Base-by-base conservation (phyloP, 352 stramenopile species). In the Elongisporangium anandrum region DNA sequence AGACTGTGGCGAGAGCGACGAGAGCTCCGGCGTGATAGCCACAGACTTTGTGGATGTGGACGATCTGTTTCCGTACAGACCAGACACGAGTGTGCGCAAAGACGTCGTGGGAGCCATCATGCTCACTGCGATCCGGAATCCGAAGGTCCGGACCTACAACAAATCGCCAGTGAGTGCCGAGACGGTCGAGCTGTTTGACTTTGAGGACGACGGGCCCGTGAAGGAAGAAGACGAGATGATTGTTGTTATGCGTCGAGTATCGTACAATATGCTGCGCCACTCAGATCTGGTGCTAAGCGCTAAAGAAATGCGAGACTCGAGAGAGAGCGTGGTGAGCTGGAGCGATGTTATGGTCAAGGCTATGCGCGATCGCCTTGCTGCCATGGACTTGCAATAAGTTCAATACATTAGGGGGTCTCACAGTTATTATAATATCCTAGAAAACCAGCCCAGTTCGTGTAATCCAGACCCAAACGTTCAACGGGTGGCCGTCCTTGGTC, bases 21-120 rank as follows among this genome's bases (percentile, higher is more conserved):
- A 45, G 13, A 45, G 34, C 34, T 45, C 13, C 13, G 34, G 34
- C 12, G 13, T 45, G 2, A 17, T 45, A 3, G 34, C 34, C 10
- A 57, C 54, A 0, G 65, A 77, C 19, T 77, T 74, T 56, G 70
- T 77, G 34, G 70, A 77, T 34, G 64, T 75, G 50, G 70, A 77
- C 54, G 66, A 73, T 10, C 50, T 75, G 39, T 75, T 75, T 24
- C 70, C 70, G 12, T 77, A 77, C 39, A 53, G 57, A 12, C 20
- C 58, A 3, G 50, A 61, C 9, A 54, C 68, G 45, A 57, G 66
- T 0, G 61, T 75, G 22, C 70, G 70, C 6, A 72, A 72, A 29
- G 66, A 77, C 50, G 61, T 75, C 2, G 68, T 59, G 12, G 66
- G 61, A 4, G 66, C 63, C 45, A 50, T 77, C 5, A 48, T 72